Evolutionary conservation across 768 basidiomycete genomes (phyloP).

Genomic region (Lactarius indigo): DNA sequence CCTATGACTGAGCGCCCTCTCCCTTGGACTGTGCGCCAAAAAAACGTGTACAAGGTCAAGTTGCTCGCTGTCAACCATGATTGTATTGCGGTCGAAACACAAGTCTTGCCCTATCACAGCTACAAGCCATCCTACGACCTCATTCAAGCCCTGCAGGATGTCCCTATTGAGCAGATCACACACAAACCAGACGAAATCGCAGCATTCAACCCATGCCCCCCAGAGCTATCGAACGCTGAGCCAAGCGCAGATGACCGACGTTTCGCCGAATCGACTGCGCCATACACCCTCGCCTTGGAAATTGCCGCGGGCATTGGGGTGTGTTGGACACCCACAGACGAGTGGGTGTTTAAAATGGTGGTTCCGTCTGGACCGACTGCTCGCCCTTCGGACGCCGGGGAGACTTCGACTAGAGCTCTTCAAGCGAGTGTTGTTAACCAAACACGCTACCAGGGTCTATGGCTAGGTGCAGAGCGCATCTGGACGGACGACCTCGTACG

Average conservation of each 20-base stretch:
- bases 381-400: neutral
- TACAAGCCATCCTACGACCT: constrained; percentile 53
- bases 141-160: constrained; percentile 41
- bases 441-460: constrained; percentile 71
- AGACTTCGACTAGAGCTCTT: neutral
- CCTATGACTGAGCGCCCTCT: constrained; percentile 23
- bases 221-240: constrained; percentile 11
- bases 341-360: constrained; percentile 59
- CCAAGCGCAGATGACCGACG: constrained; percentile 23
- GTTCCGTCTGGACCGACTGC: constrained; percentile 30
- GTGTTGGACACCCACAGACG: constrained; percentile 71
- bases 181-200: constrained; percentile 34
- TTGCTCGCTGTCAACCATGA: constrained; percentile 56
- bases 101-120: constrained; percentile 74
- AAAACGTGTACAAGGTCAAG: constrained; percentile 62
- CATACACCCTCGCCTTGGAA: constrained; percentile 70
- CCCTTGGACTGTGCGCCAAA: constrained; percentile 61
- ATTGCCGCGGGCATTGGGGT: constrained; percentile 59
- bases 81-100: constrained; percentile 48
- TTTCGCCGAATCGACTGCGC: constrained; percentile 53
- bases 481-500: constrained; percentile 85
- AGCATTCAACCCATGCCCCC: constrained; percentile 51
- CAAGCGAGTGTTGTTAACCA: constrained; percentile 37
- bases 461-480: constrained; percentile 88
- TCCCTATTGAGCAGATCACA: constrained; percentile 26